Percentiles rank a stretch among this genome's conserved stretches.
Evolutionary conservation across 495 filamentous ascomycete genomes (phyloP).

Genomic region (Lophium mytilinum): DNA sequence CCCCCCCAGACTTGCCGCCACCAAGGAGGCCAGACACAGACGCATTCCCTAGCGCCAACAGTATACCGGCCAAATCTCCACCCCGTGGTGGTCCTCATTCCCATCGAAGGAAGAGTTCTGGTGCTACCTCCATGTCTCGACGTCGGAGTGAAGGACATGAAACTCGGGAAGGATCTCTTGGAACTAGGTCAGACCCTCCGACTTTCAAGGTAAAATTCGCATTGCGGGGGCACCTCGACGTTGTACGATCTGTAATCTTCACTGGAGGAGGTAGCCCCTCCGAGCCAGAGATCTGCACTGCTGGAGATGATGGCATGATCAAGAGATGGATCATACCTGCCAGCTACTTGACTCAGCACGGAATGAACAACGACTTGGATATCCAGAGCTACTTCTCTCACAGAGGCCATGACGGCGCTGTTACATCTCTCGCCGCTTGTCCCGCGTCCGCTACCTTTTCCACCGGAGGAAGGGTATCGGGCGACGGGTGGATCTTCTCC

Average conservation of each 20-base stretch:
- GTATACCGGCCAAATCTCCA: conserved; percentile 66
- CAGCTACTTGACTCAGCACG: conserved; percentile 49
- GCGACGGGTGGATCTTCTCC: conserved; percentile 96
- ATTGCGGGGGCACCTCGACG: conserved; percentile 84
- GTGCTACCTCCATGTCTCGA: conserved; percentile 42
- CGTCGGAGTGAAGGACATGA: conserved; percentile 54
- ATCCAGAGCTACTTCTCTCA: conserved; percentile 91
- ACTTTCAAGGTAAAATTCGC: conserved; percentile 91
- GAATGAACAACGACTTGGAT: conserved; percentile 66
- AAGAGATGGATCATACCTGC: conserved; percentile 94
- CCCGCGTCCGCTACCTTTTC: conserved; percentile 77
- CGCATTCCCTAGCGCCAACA: conserved; percentile 75
- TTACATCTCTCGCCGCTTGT: conserved; percentile 79
- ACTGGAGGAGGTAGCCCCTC: conserved; percentile 89
- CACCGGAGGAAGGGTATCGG: conserved; percentile 73
- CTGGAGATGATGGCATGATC: conserved; percentile 88
- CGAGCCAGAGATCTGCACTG: conserved; percentile 94
- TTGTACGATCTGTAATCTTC: conserved; percentile 88
- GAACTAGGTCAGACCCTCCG: conserved; percentile 49
- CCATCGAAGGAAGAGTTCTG: conserved; percentile 75
- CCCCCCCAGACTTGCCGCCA: conserved; percentile 41
- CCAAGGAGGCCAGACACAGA: conserved; percentile 71
- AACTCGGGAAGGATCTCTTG: conserved; percentile 33
- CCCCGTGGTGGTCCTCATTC: conserved; percentile 55
- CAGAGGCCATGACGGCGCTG: conserved; percentile 82